These are phyloP conservation scores for Seminavis robusta DNA, from an alignment of 108 stramenopile genomes.

Conservation along the genomic window DNA sequence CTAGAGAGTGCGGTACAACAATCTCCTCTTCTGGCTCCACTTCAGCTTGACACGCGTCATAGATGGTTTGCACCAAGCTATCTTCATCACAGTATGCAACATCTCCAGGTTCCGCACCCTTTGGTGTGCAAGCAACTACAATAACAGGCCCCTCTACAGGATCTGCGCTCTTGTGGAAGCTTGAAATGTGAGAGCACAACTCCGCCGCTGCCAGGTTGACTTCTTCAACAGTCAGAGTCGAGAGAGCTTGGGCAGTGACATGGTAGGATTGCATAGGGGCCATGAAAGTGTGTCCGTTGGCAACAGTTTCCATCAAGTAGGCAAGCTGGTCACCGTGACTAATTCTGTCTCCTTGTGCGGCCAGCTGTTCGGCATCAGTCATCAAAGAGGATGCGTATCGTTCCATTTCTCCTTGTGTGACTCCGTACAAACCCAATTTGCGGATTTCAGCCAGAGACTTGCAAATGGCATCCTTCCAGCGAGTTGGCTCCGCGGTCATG, in stretches of 20 bases:
- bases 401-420: slow-evolving; percentile 90
- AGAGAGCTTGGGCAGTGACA: slow-evolving; percentile 82
- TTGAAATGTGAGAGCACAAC: slow-evolving; percentile 89
- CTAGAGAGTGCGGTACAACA: slow-evolving; percentile 77
- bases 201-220: slow-evolving; percentile 90
- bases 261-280: slow-evolving; percentile 88
- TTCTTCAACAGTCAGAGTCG: slow-evolving; percentile 89
- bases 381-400: slow-evolving; percentile 89
- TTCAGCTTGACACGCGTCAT: slow-evolving; percentile 73
- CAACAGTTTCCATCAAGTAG: slow-evolving; percentile 95
- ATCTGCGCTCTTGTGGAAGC: slow-evolving; percentile 65
- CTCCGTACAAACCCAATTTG: slow-evolving; percentile 87
- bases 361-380: slow-evolving; percentile 92
- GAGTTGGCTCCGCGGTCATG: slow-evolving; percentile 88
- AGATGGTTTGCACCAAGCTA: slow-evolving; percentile 60
- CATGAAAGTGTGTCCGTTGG: slow-evolving; percentile 97
- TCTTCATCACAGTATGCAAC: slow-evolving; percentile 67
- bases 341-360: slow-evolving; percentile 91
- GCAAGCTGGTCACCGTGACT: slow-evolving; percentile 91
- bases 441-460: slow-evolving; percentile 91
- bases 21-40: slow-evolving; percentile 86
- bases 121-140: slow-evolving; percentile 80
- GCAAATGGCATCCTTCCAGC: slow-evolving; percentile 91
- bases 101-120: slow-evolving; percentile 44
- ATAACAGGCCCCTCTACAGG: slow-evolving; percentile 61